Evolutionary conservation across 768 basidiomycete genomes (phyloP).

Genomic region (Termitomyces sp.): DNA sequence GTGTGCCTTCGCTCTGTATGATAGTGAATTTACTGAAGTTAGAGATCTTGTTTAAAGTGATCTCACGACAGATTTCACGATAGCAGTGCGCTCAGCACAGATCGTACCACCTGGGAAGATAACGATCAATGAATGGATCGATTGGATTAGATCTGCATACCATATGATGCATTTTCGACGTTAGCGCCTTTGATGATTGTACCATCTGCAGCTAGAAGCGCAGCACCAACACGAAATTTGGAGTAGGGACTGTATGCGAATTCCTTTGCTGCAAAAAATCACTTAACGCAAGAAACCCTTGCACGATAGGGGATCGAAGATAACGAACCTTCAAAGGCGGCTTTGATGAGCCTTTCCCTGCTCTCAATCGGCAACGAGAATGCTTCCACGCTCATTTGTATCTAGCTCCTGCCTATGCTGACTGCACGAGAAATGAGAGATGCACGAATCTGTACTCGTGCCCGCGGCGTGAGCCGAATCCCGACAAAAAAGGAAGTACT

Average conservation of each 20-base stretch:
- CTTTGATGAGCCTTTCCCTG: slow-evolving; percentile 46
- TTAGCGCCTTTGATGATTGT: slow-evolving; percentile 82
- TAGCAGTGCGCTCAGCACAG: slow-evolving; percentile 92
- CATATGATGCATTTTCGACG: slow-evolving; percentile 92
- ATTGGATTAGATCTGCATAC: slow-evolving; percentile 32
- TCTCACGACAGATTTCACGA: slow-evolving; percentile 92
- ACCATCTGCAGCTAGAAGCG: slow-evolving; percentile 68
- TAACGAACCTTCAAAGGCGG: slow-evolving; percentile 54
- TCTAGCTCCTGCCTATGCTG: background rate
- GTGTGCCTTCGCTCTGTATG: slow-evolving; percentile 73
- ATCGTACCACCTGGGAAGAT: slow-evolving; percentile 69
- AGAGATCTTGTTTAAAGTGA: slow-evolving; percentile 4
- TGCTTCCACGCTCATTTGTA: slow-evolving; percentile 19
- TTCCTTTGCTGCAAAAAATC: slow-evolving; percentile 51
- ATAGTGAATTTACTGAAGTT: background rate
- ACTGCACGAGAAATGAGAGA: background rate
- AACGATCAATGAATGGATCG: background rate
- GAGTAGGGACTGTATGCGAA: slow-evolving; percentile 83
- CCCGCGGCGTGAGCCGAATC: too few species aligned
- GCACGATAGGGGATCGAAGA: background rate
- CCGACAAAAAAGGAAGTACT: too few species aligned
- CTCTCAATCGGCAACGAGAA: slow-evolving; percentile 38
- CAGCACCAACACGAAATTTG: slow-evolving; percentile 90
- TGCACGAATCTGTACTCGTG: too few species aligned
- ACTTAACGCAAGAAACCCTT: background rate